A percentile compares a stretch with the other conserved stretches of the same genome.
These are phyloP conservation scores for Pezicula rhizophila DNA, from an alignment of 2,329 filamentous ascomycete species.

Conservation along the genomic window DNA sequence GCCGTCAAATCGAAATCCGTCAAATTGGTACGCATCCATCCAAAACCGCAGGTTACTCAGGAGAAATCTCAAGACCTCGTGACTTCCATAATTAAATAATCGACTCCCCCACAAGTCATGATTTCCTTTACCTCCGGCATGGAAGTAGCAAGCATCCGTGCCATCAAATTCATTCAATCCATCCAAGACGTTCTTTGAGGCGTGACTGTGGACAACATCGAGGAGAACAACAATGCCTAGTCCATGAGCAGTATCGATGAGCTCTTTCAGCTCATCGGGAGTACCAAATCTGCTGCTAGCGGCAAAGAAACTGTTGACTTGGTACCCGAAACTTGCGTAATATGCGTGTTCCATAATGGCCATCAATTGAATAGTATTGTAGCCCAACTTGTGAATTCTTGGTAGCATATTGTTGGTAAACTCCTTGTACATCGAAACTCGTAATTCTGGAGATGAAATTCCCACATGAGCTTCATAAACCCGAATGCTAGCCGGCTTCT, in stretches of 20 bases:
- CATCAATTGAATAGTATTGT: constrained; percentile 98
- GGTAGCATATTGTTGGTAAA: constrained; percentile 91
- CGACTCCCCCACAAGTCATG: constrained; percentile 96
- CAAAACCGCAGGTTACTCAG: constrained; percentile 94
- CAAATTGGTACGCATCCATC: constrained; percentile 98
- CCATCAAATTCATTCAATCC: constrained; percentile 95
- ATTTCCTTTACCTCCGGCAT: constrained; percentile 73
- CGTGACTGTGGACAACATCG: constrained; percentile 96
- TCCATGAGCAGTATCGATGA: constrained; percentile 90
- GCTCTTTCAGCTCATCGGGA: constrained; percentile 91
- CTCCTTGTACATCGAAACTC: constrained; percentile 92
- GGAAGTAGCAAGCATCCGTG: constrained; percentile 93
- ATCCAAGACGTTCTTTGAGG: constrained; percentile 94
- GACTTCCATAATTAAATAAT: constrained; percentile 92
- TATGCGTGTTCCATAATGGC: constrained; percentile 99
- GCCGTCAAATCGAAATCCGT: constrained; percentile 96
- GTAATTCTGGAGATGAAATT: constrained; percentile 85
- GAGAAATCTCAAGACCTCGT: constrained; percentile 93
- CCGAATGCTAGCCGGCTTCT: constrained; percentile 77
- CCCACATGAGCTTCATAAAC: constrained; percentile 99
- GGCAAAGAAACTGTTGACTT: constrained; percentile 98
- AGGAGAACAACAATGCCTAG: constrained; percentile 87
- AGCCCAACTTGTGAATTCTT: constrained; percentile 82
- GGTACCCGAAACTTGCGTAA: constrained; percentile 98
- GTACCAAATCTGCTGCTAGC: constrained; percentile 91